Percentiles rank a stretch among this genome's conserved stretches.
phyloP scores from a whole-genome alignment of 2,329 filamentous ascomycete species.

The Ustulina deusta region DNA sequence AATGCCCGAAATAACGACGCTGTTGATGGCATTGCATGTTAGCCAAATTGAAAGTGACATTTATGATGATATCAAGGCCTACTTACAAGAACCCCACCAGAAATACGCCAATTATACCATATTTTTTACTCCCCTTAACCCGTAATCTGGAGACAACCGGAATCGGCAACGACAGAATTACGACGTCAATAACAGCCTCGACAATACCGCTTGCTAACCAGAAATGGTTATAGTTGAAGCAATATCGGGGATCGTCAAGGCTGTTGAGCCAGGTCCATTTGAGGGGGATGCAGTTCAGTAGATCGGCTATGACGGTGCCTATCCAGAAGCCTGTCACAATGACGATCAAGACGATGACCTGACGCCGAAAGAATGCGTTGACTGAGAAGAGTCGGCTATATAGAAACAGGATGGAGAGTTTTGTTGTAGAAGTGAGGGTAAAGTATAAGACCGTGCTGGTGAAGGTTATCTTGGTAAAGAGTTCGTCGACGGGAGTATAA shows the following conservation, averaged over 20 bases:
- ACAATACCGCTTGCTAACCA: constrained; percentile 40
- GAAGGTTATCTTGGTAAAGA: constrained; percentile 42
- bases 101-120: constrained; percentile 43
- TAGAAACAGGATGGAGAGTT: constrained; percentile 51
- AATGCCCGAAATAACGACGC: constrained; percentile 34
- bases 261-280: constrained; percentile 44
- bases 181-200: constrained; percentile 38
- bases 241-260: constrained; percentile 42
- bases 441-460: constrained; percentile 49
- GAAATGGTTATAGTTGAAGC: constrained; percentile 47
- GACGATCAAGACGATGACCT: constrained; percentile 29
- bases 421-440: constrained; percentile 47
- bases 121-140: constrained; percentile 34
- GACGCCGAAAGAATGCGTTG: constrained; percentile 40
- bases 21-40: constrained; percentile 1
- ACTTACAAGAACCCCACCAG: constrained; percentile 38
- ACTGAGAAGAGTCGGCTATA: constrained; percentile 50
- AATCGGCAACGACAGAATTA: constrained; percentile 40
- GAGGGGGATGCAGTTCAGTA: constrained; percentile 45
- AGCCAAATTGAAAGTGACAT: not conserved
- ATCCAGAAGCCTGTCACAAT: constrained; percentile 42
- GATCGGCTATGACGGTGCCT: constrained; percentile 38
- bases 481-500: constrained; percentile 40
- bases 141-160: constrained; percentile 33
- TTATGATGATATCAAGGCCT: not conserved